phyloP scores from a whole-genome alignment of 805 yeast genomes.

The Candida xiaguanensis region DNA sequence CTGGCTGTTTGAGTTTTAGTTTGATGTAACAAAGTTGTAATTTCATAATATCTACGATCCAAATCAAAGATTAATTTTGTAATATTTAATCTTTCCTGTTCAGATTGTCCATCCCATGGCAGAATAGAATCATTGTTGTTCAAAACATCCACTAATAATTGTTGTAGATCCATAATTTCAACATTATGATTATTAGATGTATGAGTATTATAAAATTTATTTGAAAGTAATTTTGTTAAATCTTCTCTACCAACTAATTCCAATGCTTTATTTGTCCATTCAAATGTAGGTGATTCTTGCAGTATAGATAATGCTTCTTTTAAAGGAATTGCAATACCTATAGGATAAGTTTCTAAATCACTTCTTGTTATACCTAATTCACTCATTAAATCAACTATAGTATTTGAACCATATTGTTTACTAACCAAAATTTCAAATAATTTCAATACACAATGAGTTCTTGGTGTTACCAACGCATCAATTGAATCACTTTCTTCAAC shows the following conservation, averaged over 20 bases:
- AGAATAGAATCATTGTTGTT: slow-evolving; percentile 41
- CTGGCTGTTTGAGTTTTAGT: slow-evolving; percentile 59
- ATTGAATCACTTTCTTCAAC: slow-evolving; percentile 58
- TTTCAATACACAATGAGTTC: slow-evolving; percentile 55
- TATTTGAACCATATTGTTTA: slow-evolving; percentile 45
- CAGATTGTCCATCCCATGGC: slow-evolving; percentile 71
- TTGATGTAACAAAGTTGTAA: slow-evolving; percentile 66
- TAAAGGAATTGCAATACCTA: slow-evolving; percentile 67
- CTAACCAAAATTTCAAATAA: slow-evolving; percentile 64
- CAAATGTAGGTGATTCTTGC: slow-evolving; percentile 50
- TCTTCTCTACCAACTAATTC: slow-evolving; percentile 69
- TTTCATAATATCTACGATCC: slow-evolving; percentile 78
- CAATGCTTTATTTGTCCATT: slow-evolving; percentile 45
- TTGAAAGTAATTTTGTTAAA: slow-evolving; percentile 29
- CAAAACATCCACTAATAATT: slow-evolving; percentile 29
- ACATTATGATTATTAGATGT: background rate
- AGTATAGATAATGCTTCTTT: slow-evolving; percentile 54
- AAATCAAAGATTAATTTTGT: slow-evolving; percentile 68
- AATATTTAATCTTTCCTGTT: slow-evolving; percentile 63
- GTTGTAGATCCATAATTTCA: slow-evolving; percentile 36
- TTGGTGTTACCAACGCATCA: slow-evolving; percentile 61
- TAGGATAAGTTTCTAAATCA: slow-evolving; percentile 66
- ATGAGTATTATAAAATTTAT: background rate
- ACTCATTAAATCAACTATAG: slow-evolving; percentile 60
- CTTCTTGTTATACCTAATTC: slow-evolving; percentile 49